A percentile compares a stretch with the other conserved stretches of the same genome.
These are phyloP conservation scores for Sporothrix phasma DNA, from an alignment of 2,329 filamentous ascomycete species.

Conservation along the genomic window DNA sequence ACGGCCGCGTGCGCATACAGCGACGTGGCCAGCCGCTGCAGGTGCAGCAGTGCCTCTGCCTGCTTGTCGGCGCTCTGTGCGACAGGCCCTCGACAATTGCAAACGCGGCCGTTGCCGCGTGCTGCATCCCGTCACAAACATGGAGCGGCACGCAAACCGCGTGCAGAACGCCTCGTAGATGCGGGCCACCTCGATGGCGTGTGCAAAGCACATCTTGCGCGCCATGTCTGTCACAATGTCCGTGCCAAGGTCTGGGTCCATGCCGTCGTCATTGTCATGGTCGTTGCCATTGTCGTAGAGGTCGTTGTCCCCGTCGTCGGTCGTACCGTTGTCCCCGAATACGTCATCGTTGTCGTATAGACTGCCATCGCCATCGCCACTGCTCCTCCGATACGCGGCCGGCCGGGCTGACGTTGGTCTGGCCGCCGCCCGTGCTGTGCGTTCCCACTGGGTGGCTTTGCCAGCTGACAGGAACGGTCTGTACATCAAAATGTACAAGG, in stretches of 20 bases:
- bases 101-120: slow-evolving; percentile 13
- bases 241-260: slow-evolving; percentile 3
- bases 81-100: slow-evolving; percentile 12
- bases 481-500: slow-evolving; percentile 12
- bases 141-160: slow-evolving; percentile 10
- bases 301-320: not conserved
- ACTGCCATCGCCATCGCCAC: not conserved
- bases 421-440: slow-evolving; percentile 2
- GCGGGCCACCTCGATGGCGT: slow-evolving; percentile 13
- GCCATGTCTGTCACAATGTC: slow-evolving; percentile 12
- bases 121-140: slow-evolving; percentile 17
- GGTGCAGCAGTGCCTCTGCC: slow-evolving; percentile 8
- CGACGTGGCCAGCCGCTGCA: slow-evolving; percentile 7
- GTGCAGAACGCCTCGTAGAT: slow-evolving; percentile 12
- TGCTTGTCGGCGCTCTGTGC: slow-evolving; percentile 4
- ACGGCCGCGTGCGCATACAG: slow-evolving; percentile 9
- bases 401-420: not conserved
- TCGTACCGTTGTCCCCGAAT: not conserved
- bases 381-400: too few relatives aligned
- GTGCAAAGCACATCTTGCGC: slow-evolving; percentile 10
- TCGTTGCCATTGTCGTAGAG: not conserved
- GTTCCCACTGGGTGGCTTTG: slow-evolving; percentile 2
- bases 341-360: not conserved
- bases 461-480: slow-evolving; percentile 13
- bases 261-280: not conserved